Conservation (phyloP, 371 early-diverging fungal species). For the Chytridium lagenaria region DNA sequence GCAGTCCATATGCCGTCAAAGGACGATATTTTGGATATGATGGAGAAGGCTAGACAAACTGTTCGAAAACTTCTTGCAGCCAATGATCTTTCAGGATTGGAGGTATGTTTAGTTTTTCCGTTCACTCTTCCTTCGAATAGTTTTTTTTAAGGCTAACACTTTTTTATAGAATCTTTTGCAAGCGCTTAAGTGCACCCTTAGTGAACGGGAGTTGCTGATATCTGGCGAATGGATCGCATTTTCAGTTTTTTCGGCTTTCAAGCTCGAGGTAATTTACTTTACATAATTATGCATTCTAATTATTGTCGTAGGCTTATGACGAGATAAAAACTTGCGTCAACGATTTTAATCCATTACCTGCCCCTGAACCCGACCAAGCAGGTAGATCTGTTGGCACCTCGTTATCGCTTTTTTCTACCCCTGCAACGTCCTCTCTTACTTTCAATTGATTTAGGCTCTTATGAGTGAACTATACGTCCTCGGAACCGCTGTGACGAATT, state of each 20-base stretch:
- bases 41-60: neutral
- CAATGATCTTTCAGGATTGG: neutral
- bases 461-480: slow-evolving; percentile 22
- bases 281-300: neutral
- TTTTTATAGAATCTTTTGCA: slow-evolving; percentile 2
- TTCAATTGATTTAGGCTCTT: neutral
- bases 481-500: slow-evolving; percentile 17
- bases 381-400: neutral
- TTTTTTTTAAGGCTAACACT: neutral
- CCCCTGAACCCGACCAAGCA: slow-evolving; percentile 16
- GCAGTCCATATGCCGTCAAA: neutral
- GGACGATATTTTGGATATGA: neutral
- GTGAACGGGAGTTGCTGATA: neutral
- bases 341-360: slow-evolving; percentile 22
- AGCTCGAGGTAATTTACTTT: neutral
- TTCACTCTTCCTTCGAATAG: neutral
- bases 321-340: neutral
- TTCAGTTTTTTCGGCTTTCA: slow-evolving; percentile 15
- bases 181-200: neutral
- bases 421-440: no score
- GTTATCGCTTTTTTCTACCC: neutral
- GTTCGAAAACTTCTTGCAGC: neutral
- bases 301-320: slow-evolving; percentile 14
- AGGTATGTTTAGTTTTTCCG: neutral
- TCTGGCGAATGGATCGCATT: neutral